A percentile compares a stretch with the other conserved stretches of the same genome.
Conservation (phyloP, 805 yeast genomes). For the Candida maesae region DNA sequence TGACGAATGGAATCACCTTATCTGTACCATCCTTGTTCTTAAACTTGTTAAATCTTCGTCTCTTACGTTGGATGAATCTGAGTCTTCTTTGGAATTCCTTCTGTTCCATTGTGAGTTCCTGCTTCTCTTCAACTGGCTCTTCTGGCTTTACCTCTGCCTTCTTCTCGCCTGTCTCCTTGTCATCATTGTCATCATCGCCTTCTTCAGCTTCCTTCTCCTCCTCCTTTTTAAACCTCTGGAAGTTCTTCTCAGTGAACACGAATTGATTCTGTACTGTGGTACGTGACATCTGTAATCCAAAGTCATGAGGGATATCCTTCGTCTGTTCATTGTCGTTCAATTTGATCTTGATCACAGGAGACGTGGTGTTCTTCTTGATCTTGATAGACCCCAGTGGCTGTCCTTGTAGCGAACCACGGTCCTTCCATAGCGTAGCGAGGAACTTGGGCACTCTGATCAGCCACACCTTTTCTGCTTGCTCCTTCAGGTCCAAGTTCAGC, state of each 20-base stretch:
- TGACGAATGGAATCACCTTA: constrained; percentile 72
- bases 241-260: constrained; percentile 83
- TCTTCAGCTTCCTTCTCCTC: constrained; percentile 3
- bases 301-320: constrained; percentile 72
- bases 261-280: constrained; percentile 80
- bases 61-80: constrained; percentile 25
- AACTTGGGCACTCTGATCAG: constrained; percentile 86
- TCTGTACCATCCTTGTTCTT: constrained; percentile 34
- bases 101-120: constrained; percentile 9
- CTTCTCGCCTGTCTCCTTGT: neutral
- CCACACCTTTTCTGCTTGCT: constrained; percentile 78
- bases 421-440: constrained; percentile 76
- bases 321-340: constrained; percentile 47
- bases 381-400: constrained; percentile 76
- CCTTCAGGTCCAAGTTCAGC: constrained; percentile 66
- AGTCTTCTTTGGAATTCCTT: constrained; percentile 15
- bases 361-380: constrained; percentile 28
- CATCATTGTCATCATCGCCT: too few relatives aligned
- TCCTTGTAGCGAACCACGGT: constrained; percentile 59
- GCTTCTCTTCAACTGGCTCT: constrained; percentile 1
- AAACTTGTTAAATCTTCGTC: constrained; percentile 35
- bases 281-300: constrained; percentile 74
- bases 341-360: constrained; percentile 47
- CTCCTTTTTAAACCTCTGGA: constrained; percentile 16
- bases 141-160: neutral